A percentile compares a stretch with the other conserved stretches of the same genome.
phyloP scores from a whole-genome alignment of 140 eudicot genomes.

The Stevia rebaudiana region DNA sequence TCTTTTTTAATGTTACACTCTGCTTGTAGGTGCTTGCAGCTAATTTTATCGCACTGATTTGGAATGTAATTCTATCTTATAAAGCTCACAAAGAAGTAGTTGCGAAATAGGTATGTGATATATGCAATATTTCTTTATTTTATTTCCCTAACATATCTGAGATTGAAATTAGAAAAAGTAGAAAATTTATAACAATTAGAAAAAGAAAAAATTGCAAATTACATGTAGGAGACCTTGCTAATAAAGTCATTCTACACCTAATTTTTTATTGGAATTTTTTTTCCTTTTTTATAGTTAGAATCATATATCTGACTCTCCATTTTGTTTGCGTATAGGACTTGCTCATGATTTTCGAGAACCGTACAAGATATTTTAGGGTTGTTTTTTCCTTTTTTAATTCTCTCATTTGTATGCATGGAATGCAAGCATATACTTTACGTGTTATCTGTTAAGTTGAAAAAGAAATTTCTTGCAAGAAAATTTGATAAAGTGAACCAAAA shows the following conservation, averaged over 20 bases:
- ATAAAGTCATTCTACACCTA: no score
- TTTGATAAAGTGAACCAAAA: background rate
- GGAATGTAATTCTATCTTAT: slow-evolving; percentile 84
- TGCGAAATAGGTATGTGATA: slow-evolving; percentile 63
- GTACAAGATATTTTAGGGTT: background rate
- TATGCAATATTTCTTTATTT: background rate
- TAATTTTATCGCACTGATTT: slow-evolving; percentile 59
- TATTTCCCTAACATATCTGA: background rate
- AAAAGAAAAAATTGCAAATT: background rate
- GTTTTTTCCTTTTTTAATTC: background rate
- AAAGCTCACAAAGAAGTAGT: slow-evolving; percentile 87
- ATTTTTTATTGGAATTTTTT: no score
- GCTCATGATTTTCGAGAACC: background rate
- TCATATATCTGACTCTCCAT: background rate
- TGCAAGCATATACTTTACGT: background rate
- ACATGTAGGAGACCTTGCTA: no score
- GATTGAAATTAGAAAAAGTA: no score
- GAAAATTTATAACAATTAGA: background rate
- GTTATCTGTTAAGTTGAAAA: background rate
- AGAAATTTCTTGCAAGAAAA: no score
- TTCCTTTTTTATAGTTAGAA: no score
- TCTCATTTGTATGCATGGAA: background rate
- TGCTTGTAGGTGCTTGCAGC: slow-evolving; percentile 81
- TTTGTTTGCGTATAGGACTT: background rate
- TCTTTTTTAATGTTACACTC: background rate